Base-by-base conservation (phyloP, 108 stramenopile species). In the Fistulifera solaris region DNA sequence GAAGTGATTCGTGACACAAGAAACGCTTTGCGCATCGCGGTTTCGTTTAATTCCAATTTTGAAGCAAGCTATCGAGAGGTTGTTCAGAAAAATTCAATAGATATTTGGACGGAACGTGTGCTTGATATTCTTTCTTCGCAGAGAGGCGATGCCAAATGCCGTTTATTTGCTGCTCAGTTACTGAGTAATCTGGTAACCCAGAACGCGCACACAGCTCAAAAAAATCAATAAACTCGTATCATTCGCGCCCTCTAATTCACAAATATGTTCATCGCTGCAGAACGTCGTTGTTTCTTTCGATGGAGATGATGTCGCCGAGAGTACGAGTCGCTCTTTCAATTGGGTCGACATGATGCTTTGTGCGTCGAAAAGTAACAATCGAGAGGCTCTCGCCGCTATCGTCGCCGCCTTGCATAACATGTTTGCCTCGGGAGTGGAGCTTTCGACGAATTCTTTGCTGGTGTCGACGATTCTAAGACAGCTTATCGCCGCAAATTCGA, bases 171-270 rank as follows among this genome's bases (percentile, higher is more conserved):
- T 22, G 78, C 89, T 19, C 60, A 65, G 31, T 56, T 87, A 15
- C 54, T 87, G 24, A 61, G 76, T 59, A 91, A 91, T 67, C 54
- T 91, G 8, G 75, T 85, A 4, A 91, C 89, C 13, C 62, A 65
- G 23, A 86, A 86, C 47, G 54, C 53, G 0, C 40, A 51, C 6
- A 68, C 83, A 18, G 72, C 77, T 7, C 39, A 53, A 22, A 48
- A 40, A 52, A 8, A 51, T 85, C 15, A 49, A 71, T 41, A 46
- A 48, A 19, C 65, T 62, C 39, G 27, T 85, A 13, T 57, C 64
- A 19, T 54, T 79, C n/a, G 68, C 76, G 4, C 83, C 83, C 38
- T 63, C 70, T 12, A 13, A 40, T 5, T 65, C 65, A 41, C 25
- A 72, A 26, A 39, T 69, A 8, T 42, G 48, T 72, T 10, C 44